Conservation (phyloP, 768 basidiomycete species). For the Amanita rimosa region DNA sequence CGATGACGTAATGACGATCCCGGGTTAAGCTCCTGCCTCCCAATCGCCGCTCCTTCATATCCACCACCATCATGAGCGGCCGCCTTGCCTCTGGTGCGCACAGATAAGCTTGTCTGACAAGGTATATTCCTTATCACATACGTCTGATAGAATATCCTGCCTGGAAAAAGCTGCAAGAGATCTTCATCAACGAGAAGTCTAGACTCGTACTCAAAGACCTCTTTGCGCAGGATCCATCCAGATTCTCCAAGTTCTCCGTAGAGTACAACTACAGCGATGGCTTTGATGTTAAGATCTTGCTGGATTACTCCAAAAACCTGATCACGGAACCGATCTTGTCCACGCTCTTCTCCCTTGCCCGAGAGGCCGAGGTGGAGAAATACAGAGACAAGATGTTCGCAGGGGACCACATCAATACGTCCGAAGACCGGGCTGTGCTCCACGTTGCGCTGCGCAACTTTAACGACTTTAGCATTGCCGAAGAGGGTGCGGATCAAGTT, state of each 20-base stretch:
- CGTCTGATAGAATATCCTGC: conserved; percentile 58
- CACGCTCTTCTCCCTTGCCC: conserved; percentile 67
- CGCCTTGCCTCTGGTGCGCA: neutral
- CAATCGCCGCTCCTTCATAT: neutral
- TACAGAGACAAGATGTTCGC: conserved; percentile 89
- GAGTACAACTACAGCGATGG: conserved; percentile 60
- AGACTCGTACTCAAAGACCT: conserved; percentile 85
- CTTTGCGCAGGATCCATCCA: conserved; percentile 77
- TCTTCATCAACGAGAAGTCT: conserved; percentile 62
- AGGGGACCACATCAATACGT: conserved; percentile 97
- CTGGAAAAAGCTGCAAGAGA: conserved; percentile 85
- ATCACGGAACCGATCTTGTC: conserved; percentile 78
- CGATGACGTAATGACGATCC: too few species aligned
- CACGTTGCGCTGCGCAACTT: conserved; percentile 88
- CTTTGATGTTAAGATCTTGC: conserved; percentile 67
- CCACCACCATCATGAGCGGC: neutral
- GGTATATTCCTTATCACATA: neutral
- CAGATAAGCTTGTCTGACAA: neutral
- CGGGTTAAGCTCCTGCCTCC: neutral
- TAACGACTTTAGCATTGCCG: conserved; percentile 65
- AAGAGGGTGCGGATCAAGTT: conserved; percentile 79
- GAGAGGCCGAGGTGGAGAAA: conserved; percentile 78
- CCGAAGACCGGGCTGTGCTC: conserved; percentile 93
- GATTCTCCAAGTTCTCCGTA: conserved; percentile 79
- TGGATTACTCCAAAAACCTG: conserved; percentile 97